A percentile compares a stretch with the other conserved stretches of the same genome.
These are phyloP conservation scores for Hortaea sp. DNA, from an alignment of 2,329 filamentous ascomycete species.

Conservation along the genomic window DNA sequence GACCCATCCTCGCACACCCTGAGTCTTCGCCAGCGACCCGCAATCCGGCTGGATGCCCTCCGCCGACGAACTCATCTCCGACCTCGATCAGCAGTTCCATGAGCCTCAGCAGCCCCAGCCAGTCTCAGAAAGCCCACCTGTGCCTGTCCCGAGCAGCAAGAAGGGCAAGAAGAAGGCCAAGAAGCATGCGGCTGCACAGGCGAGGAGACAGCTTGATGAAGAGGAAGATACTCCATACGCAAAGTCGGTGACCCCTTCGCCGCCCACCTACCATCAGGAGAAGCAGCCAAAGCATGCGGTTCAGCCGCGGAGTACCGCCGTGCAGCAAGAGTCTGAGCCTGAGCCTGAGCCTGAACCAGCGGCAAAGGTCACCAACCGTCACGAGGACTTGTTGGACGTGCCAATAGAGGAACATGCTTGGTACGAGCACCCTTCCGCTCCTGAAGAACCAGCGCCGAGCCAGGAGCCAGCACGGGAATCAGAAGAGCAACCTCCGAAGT, in stretches of 20 bases:
- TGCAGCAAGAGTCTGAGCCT: neutral
- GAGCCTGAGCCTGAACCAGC: neutral
- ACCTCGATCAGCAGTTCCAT: conserved; percentile 17
- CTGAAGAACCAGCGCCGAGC: too few species aligned
- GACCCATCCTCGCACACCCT: too few species aligned
- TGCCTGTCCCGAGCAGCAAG: conserved; percentile 9
- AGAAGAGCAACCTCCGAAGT: neutral
- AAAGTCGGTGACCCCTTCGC: conserved; percentile 19
- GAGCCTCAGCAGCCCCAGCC: conserved; percentile 10
- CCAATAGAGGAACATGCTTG: neutral
- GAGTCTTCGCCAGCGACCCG: too few species aligned
- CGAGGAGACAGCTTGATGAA: conserved; percentile 8
- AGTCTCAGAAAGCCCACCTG: conserved; percentile 5
- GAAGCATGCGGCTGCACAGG: conserved; percentile 10
- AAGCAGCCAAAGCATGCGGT: neutral
- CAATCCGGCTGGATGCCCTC: conserved; percentile 9
- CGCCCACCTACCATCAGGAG: conserved; percentile 12
- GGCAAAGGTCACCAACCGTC: too few species aligned
- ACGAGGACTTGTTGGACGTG: neutral
- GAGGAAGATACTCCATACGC: conserved; percentile 17
- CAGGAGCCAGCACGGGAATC: too few species aligned
- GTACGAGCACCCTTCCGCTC: neutral
- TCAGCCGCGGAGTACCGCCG: neutral
- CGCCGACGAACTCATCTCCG: conserved; percentile 13
- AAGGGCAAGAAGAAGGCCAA: conserved; percentile 21